Evolutionary conservation across 148 eudicot genomes (phyloP), one percentile per base, ranked within the genome.

Genomic region (Vaccinium darrowii): DNA sequence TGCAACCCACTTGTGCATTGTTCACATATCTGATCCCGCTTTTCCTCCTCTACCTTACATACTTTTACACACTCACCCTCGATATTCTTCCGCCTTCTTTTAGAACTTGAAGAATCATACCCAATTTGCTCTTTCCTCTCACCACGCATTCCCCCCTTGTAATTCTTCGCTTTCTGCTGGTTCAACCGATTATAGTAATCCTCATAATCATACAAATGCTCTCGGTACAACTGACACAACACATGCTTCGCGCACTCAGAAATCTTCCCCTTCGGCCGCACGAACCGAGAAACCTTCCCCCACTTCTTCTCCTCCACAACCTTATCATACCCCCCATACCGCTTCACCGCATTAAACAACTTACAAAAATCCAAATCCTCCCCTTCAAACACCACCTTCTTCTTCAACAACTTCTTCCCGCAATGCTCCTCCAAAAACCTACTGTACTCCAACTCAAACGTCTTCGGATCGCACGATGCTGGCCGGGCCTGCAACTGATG

Each of bases 1-100:
- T 97, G 99, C 91, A 97, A 90, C 82, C 99, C 99, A 89, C 99
- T 97, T 82, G 84, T 90, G 83, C 99, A 97, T 81, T 95, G 98
- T 85, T 94, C 93, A 82, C 99, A 97, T 78, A 97, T 93, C 88
- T 97, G 99, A 92, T 95, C 95, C 81, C 74, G 91, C 84, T 84
- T 90, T 89, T 91, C 90, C 83, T 92, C 90, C 89, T 84, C 87
- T 72, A 85, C 85, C 78, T 87, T 91, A 77, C 76, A 73, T 30
- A 86, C 84, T 89, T 93, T 91, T 47, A 89, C 86, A 76, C 88
- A 87, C 60, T 89, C 96, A 10, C 96, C 96, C 36, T 74, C 88
- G 43, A 89, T 91, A 87, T 89, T 91, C 87, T 95, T 95, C 65
- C 91, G 86, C 73, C 90, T 91, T 86, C 93, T 92, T 89, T 92